These are phyloP conservation scores for Dendrocalamus sinicus DNA, from an alignment of 176 grass and related monocot species.

Conservation along the genomic window DNA sequence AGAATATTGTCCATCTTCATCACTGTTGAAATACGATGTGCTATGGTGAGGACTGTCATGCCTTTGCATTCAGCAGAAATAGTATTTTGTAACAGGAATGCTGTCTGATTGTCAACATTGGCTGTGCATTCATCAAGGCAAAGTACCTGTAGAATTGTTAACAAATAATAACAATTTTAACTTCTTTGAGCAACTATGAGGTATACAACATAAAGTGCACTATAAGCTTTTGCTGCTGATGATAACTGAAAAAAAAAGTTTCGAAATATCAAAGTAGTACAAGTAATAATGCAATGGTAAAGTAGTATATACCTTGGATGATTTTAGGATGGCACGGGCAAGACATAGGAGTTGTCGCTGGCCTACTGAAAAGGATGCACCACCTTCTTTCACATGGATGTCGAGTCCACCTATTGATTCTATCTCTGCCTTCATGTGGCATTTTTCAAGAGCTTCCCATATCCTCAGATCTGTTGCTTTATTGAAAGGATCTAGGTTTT, in stretches of 20 bases:
- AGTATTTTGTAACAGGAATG: conserved; percentile 68
- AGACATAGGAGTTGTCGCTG: conserved; percentile 90
- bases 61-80: conserved; percentile 83
- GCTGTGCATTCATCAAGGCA: conserved; percentile 96
- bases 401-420: conserved; percentile 79
- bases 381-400: conserved; percentile 78
- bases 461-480: conserved; percentile 61
- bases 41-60: conserved; percentile 87
- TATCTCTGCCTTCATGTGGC: conserved; percentile 82
- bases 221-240: not conserved
- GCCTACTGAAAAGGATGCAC: conserved; percentile 83
- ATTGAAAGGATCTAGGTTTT: conserved; percentile 88
- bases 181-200: not conserved
- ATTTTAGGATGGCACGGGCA: conserved; percentile 83
- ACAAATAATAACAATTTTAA: not conserved
- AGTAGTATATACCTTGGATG: conserved; percentile 74
- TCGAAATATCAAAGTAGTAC: not conserved
- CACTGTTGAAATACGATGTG: conserved; percentile 88
- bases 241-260: not conserved
- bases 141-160: conserved; percentile 59
- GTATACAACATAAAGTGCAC: not conserved
- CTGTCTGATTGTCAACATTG: conserved; percentile 79
- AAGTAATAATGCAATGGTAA: not conserved
- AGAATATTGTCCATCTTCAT: conserved; percentile 83
- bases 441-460: conserved; percentile 96